Evolutionary conservation across 805 yeast species (phyloP).

Genomic region (Candida orba): DNA sequence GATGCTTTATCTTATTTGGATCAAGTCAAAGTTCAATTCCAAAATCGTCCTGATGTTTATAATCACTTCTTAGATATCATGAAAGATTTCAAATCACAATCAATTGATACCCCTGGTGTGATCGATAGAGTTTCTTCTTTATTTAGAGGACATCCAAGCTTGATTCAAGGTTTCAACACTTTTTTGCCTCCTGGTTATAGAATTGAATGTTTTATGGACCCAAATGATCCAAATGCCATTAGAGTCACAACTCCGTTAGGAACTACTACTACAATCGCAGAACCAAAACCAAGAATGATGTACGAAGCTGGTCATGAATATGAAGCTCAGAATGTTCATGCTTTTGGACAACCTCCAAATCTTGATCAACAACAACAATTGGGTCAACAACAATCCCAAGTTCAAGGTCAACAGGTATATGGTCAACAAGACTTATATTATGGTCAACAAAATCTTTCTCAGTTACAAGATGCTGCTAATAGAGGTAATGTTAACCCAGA

Average conservation of each 20-base stretch:
- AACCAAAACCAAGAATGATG: constrained; percentile 12
- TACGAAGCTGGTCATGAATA: constrained; percentile 10
- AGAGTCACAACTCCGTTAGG: constrained; percentile 96
- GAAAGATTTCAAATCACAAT: constrained; percentile 97
- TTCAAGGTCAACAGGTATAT: constrained; percentile 4
- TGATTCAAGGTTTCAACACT: constrained; percentile 96
- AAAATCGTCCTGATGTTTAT: constrained; percentile 89
- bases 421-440: constrained; percentile 5
- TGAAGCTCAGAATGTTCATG: constrained; percentile 17
- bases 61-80: constrained; percentile 93
- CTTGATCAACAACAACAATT: constrained; percentile 11
- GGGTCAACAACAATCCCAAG: constrained; percentile 8
- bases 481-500: constrained; percentile 28
- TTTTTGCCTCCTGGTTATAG: constrained; percentile 95
- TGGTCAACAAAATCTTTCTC: constrained; percentile 22
- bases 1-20: constrained; percentile 95
- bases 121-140: constrained; percentile 89
- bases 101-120: constrained; percentile 96
- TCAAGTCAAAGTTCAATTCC: constrained; percentile 90
- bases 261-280: constrained; percentile 44
- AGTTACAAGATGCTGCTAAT: constrained; percentile 33
- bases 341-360: constrained; percentile 4
- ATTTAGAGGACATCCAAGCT: constrained; percentile 86
- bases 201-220: constrained; percentile 85
- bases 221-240: constrained; percentile 86